These are phyloP conservation scores for Microascus cirrosus DNA, from an alignment of 2,329 filamentous ascomycete species.

Conservation along the genomic window DNA sequence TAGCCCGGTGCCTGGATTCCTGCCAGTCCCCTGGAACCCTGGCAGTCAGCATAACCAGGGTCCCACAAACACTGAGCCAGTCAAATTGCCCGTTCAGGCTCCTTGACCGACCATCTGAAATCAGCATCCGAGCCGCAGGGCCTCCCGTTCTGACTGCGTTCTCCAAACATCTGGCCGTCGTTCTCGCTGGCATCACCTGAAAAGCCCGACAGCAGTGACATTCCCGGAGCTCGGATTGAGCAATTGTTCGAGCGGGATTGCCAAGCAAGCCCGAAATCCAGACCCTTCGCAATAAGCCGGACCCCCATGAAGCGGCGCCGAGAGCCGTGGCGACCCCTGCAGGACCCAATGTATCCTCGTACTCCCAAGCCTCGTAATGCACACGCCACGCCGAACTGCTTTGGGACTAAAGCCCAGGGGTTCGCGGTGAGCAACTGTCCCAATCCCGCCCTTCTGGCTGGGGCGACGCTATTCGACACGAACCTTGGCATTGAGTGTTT, in stretches of 20 bases:
- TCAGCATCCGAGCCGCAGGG: background rate
- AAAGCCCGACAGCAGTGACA: no score
- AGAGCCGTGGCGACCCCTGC: no score
- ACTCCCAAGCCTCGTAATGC: background rate
- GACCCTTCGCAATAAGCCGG: background rate
- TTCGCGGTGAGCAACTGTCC: background rate
- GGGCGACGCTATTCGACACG: background rate
- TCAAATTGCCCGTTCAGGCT: background rate
- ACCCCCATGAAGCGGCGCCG: no score
- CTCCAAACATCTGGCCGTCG: background rate
- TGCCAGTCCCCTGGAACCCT: background rate
- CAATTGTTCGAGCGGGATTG: background rate
- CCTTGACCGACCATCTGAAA: slow-evolving; percentile 1
- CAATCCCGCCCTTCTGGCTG: background rate
- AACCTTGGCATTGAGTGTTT: background rate
- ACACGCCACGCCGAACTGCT: background rate
- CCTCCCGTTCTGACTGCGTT: background rate
- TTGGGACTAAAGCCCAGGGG: background rate
- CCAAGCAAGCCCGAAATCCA: background rate
- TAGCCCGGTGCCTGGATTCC: background rate
- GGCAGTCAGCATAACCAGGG: background rate
- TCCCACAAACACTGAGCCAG: slow-evolving; percentile 11
- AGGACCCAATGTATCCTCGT: no score
- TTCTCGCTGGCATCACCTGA: no score
- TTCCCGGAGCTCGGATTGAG: background rate